Conservation (phyloP, 306 rosid species). For the Gynostemma pentaphyllum region DNA sequence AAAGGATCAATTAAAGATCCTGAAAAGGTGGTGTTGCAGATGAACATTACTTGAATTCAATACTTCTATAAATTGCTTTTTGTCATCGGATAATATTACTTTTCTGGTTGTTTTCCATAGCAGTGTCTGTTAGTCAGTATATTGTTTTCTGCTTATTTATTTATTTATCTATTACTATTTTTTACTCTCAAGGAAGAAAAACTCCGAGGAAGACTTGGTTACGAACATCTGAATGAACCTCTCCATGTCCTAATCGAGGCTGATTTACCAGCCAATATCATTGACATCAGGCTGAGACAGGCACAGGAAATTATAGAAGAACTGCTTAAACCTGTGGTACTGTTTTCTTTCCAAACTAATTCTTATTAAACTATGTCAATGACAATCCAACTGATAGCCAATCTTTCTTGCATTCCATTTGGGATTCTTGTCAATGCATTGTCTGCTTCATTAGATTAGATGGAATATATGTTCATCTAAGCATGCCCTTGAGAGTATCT, state of each 20-base stretch:
- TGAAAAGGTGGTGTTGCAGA: conserved; percentile 6
- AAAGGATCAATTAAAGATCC: conserved; percentile 93
- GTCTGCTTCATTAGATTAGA: not conserved
- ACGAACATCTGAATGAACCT: conserved; percentile 89
- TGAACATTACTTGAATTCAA: not conserved
- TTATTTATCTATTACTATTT: conserved; percentile 1
- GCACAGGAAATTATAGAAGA: conserved; percentile 92
- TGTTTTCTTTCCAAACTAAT: conserved; percentile 12
- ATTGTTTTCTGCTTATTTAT: not conserved
- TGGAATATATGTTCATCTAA: not conserved
- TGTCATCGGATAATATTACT: not conserved
- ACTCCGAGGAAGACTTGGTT: conserved; percentile 90
- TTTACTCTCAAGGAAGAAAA: conserved; percentile 57
- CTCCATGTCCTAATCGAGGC: conserved; percentile 90
- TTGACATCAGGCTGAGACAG: conserved; percentile 77
- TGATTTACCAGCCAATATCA: conserved; percentile 75
- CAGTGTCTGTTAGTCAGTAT: not conserved
- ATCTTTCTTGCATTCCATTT: not conserved
- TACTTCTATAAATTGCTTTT: not conserved
- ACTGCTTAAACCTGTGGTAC: conserved; percentile 90
- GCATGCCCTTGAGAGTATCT: not conserved
- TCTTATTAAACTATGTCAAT: not conserved
- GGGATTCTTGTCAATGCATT: not conserved
- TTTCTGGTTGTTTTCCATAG: not conserved
- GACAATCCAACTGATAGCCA: not conserved